Percentiles rank a stretch among this genome's conserved stretches.
Evolutionary conservation across 441 rosid genomes (phyloP).

Genomic region (Populus hybrid): DNA sequence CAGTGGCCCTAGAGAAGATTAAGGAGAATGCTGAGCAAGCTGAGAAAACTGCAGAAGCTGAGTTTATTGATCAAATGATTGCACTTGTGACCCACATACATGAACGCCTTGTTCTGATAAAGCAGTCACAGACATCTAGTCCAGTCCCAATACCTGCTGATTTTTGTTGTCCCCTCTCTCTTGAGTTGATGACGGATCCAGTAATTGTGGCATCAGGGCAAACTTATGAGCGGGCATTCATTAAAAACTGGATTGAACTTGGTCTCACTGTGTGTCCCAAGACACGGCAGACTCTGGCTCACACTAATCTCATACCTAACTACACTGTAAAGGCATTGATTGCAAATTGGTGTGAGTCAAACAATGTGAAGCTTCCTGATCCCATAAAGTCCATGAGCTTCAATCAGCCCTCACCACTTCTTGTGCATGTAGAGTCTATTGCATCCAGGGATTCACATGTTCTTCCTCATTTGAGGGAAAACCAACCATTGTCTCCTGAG

Average conservation of each 20-base stretch:
- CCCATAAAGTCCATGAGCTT: slow-evolving; percentile 50
- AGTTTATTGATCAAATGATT: slow-evolving; percentile 63
- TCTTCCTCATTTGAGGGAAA: slow-evolving; percentile 34
- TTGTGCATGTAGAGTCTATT: slow-evolving; percentile 48
- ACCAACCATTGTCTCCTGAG: slow-evolving; percentile 47
- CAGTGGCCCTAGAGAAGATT: slow-evolving; percentile 76
- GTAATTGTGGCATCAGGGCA: slow-evolving; percentile 94
- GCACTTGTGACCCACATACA: slow-evolving; percentile 60
- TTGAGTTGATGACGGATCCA: slow-evolving; percentile 95
- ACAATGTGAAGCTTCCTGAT: slow-evolving; percentile 76
- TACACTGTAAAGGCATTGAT: slow-evolving; percentile 88
- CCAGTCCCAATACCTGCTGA: slow-evolving; percentile 78
- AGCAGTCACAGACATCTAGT: slow-evolving; percentile 60
- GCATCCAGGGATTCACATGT: slow-evolving; percentile 29
- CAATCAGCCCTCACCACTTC: slow-evolving; percentile 56
- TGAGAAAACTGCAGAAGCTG: slow-evolving; percentile 55
- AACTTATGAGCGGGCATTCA: slow-evolving; percentile 85
- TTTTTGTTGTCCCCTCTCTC: slow-evolving; percentile 90
- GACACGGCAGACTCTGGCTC: slow-evolving; percentile 72
- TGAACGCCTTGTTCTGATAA: slow-evolving; percentile 55
- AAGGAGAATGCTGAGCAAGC: slow-evolving; percentile 81
- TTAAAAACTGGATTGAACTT: slow-evolving; percentile 83
- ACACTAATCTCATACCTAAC: slow-evolving; percentile 76
- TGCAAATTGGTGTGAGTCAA: slow-evolving; percentile 85
- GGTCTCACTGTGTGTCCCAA: slow-evolving; percentile 91